Evolutionary conservation across 2,329 filamentous ascomycete genomes (phyloP), one percentile per base, ranked within the genome.

Genomic region (Periconia macrospinosa): DNA sequence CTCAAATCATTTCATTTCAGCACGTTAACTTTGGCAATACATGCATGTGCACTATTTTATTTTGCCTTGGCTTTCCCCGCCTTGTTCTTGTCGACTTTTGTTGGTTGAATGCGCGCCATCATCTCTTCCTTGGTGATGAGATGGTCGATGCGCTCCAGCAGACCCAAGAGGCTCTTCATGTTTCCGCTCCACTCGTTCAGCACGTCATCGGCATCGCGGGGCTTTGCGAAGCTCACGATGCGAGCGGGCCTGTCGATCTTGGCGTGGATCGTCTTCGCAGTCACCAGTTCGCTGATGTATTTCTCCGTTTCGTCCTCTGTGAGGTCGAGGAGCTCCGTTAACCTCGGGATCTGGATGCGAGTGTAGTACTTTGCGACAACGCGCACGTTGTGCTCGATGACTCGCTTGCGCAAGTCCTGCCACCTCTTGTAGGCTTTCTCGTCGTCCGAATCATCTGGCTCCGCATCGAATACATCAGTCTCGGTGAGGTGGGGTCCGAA

Each of bases 41-140:
- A 27, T 27, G 23, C 45, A 20, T 27, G 30, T 44, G 20, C 11
- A 10, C 33, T 14, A n/a, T 37, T 48, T 61, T 50, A 67, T 62
- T 68, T 69, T 47, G 62, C 66, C 56, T 75, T 71, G 27, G 65
- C 72, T 60, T 76, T 76, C 30, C 37, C 47, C 1, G 61, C 63
- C 69, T 71, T 75, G 51, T 63, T 67, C 67, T 76, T 76, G 52
- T 76, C 74, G n/a, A 71, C 68, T 60, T 74, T 77, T 27, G 65
- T 81, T 6, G 91, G 91, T 75, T 94, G 88, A 68, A 99, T 97
- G 55, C 92, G 85, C 41, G 94, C 94, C 94, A 99, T 99, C 94
- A 99, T 99, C 82, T 99, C 94, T 78, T 99, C 94, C 83, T 97
- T 97, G 51, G 95, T 99, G 70, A 99, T 99, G 68, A 99, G 82